Evolutionary conservation across 1,284 basidiomycete species (phyloP).

Genomic region (Naganishia sp.): DNA sequence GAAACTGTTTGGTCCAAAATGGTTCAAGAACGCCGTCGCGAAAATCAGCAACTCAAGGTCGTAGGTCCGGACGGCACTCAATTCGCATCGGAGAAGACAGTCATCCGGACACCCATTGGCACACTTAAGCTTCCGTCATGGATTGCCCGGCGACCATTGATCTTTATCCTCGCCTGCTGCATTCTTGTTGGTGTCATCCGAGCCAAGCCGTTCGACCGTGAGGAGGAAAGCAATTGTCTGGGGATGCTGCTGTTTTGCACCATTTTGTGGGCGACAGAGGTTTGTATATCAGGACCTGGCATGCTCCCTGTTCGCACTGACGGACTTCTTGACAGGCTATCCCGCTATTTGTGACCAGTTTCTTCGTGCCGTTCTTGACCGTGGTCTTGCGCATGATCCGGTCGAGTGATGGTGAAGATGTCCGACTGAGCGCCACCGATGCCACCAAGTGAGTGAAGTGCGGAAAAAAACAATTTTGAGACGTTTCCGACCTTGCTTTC

Average conservation of each 20-base stretch:
- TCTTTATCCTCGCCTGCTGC: slow-evolving; percentile 61
- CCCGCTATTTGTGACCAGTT: slow-evolving; percentile 93
- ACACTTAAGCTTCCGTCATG: slow-evolving; percentile 57
- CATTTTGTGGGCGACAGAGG: slow-evolving; percentile 94
- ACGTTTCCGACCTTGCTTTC: neutral
- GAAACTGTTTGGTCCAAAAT: slow-evolving; percentile 90
- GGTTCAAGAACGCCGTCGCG: slow-evolving; percentile 83
- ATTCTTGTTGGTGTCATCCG: slow-evolving; percentile 67
- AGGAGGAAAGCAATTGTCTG: slow-evolving; percentile 86
- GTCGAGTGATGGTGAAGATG: slow-evolving; percentile 61
- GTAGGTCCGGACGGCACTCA: slow-evolving; percentile 59
- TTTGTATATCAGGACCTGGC: slow-evolving; percentile 48
- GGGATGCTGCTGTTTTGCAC: slow-evolving; percentile 90
- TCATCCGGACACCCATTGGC: slow-evolving; percentile 65
- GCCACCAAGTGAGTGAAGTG: slow-evolving; percentile 72
- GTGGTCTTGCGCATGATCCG: slow-evolving; percentile 83
- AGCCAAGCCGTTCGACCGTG: slow-evolving; percentile 63
- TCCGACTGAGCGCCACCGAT: slow-evolving; percentile 64
- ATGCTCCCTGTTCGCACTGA: neutral
- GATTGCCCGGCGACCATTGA: slow-evolving; percentile 66
- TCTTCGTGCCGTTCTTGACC: slow-evolving; percentile 84
- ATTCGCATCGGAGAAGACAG: slow-evolving; percentile 55
- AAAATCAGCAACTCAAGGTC: slow-evolving; percentile 61
- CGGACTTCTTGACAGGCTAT: slow-evolving; percentile 65
- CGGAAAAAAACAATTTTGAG: too few relatives aligned